A percentile compares a stretch with the other conserved stretches of the same genome.
Evolutionary conservation across 2,329 filamentous ascomycete species (phyloP).

Genomic region (Rosellinia necatrix): DNA sequence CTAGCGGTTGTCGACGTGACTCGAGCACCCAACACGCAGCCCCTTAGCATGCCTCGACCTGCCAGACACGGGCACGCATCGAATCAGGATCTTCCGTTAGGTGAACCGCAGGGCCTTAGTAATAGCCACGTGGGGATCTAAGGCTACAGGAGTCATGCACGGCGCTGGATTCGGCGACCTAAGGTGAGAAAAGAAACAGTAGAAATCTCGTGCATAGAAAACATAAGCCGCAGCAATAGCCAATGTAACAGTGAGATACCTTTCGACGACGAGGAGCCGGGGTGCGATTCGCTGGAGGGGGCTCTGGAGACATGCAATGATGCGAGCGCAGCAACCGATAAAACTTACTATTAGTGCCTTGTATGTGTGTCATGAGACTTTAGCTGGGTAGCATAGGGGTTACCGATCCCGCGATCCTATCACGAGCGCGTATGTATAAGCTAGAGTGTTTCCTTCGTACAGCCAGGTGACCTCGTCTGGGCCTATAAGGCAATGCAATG

Average conservation of each 20-base stretch:
- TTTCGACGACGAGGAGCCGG: neutral
- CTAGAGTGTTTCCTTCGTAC: neutral
- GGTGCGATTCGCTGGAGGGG: slow-evolving; percentile 12
- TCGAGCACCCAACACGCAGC: slow-evolving; percentile 7
- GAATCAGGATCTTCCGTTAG: slow-evolving; percentile 12
- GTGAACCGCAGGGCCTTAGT: neutral
- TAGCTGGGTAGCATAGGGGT: neutral
- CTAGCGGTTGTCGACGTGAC: neutral
- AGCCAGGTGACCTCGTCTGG: neutral
- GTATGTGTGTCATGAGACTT: neutral
- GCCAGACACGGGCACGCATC: neutral
- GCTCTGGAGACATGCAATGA: slow-evolving; percentile 1
- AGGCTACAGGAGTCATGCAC: slow-evolving; percentile 17
- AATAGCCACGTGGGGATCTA: slow-evolving; percentile 12
- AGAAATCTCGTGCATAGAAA: slow-evolving; percentile 4
- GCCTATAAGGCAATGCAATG: slow-evolving; percentile 15
- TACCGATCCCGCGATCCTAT: neutral
- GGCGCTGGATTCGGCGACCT: slow-evolving; percentile 19
- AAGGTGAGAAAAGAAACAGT: slow-evolving; percentile 13
- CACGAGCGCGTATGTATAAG: neutral
- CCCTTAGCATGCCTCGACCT: neutral
- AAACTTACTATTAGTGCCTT: slow-evolving; percentile 1
- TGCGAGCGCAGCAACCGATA: neutral
- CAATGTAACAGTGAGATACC: slow-evolving; percentile 14
- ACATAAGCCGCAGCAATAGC: slow-evolving; percentile 12